Evolutionary conservation across 148 eudicot genomes (phyloP).

Genomic region (Suaeda aralocaspica): DNA sequence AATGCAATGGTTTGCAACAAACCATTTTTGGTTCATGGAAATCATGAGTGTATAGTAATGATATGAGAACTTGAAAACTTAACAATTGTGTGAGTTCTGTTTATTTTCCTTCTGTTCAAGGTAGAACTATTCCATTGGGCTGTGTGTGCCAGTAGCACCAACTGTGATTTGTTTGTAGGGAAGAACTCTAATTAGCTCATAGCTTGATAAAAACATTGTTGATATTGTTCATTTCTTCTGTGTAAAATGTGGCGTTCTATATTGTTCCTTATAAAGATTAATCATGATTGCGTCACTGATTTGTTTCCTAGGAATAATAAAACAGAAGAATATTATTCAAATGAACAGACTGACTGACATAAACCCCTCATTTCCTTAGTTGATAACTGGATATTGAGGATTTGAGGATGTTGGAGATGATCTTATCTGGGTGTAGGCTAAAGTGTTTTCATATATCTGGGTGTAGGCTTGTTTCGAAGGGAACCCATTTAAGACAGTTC

Average conservation of each 20-base stretch:
- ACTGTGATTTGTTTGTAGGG: too few relatives aligned
- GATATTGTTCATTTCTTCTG: too few relatives aligned
- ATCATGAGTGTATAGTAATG: neutral
- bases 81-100: neutral
- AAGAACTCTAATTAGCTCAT: neutral
- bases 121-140: neutral
- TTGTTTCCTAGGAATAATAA: neutral
- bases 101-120: neutral
- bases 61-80: neutral
- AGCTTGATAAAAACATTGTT: too few relatives aligned
- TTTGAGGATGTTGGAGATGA: neutral
- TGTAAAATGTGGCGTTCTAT: too few relatives aligned
- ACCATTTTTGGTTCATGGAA: too few relatives aligned
- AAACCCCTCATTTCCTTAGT: neutral
- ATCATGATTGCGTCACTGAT: neutral
- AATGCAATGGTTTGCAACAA: neutral
- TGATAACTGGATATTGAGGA: neutral
- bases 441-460: constrained; percentile 13
- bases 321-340: neutral
- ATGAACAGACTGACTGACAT: neutral
- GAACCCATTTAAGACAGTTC: constrained; percentile 88
- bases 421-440: neutral
- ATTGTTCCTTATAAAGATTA: too few relatives aligned
- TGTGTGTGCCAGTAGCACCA: neutral
- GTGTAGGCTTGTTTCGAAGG: constrained; percentile 97